phyloP scores from a whole-genome alignment of 2,329 filamentous ascomycete genomes.

The Sporothrix brasiliensis region DNA sequence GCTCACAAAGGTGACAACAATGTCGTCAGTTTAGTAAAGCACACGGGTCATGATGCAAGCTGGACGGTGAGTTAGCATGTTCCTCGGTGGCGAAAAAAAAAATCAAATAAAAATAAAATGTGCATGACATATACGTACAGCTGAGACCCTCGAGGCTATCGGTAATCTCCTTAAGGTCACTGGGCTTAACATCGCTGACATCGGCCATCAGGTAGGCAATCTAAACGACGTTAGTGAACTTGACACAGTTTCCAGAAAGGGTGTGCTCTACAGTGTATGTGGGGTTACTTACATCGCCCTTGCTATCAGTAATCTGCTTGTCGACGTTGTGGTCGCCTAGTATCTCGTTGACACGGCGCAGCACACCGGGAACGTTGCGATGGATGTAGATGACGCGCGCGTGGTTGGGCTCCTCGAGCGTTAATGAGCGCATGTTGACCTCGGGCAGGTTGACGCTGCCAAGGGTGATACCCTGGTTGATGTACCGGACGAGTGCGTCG shows the following conservation, averaged over 20 bases:
- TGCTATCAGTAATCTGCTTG: slow-evolving; percentile 97
- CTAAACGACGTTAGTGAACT: slow-evolving; percentile 29
- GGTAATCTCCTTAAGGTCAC: slow-evolving; percentile 83
- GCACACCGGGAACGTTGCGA: slow-evolving; percentile 91
- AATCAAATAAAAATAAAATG: not conserved
- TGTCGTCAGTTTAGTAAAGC: slow-evolving; percentile 45
- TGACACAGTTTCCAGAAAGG: not conserved
- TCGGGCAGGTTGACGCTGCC: slow-evolving; percentile 98
- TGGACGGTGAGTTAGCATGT: slow-evolving; percentile 36
- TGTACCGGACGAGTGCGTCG: slow-evolving; percentile 86
- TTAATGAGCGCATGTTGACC: slow-evolving; percentile 84
- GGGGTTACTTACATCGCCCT: slow-evolving; percentile 68
- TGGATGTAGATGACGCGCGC: slow-evolving; percentile 95
- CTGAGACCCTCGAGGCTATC: slow-evolving; percentile 78
- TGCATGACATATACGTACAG: slow-evolving; percentile 60
- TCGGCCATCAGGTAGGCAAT: slow-evolving; percentile 94
- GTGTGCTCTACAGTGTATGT: too few relatives aligned
- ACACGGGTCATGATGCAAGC: slow-evolving; percentile 54
- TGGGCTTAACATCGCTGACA: slow-evolving; percentile 80
- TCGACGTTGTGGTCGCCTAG: slow-evolving; percentile 95
- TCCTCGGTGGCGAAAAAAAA: not conserved
- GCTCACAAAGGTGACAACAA: not conserved
- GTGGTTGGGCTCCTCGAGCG: slow-evolving; percentile 84
- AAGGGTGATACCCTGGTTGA: slow-evolving; percentile 89
- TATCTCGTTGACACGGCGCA: slow-evolving; percentile 93